phyloP scores from a whole-genome alignment of 1,139 yeast genomes.

The Taphrina wiesneri region DNA sequence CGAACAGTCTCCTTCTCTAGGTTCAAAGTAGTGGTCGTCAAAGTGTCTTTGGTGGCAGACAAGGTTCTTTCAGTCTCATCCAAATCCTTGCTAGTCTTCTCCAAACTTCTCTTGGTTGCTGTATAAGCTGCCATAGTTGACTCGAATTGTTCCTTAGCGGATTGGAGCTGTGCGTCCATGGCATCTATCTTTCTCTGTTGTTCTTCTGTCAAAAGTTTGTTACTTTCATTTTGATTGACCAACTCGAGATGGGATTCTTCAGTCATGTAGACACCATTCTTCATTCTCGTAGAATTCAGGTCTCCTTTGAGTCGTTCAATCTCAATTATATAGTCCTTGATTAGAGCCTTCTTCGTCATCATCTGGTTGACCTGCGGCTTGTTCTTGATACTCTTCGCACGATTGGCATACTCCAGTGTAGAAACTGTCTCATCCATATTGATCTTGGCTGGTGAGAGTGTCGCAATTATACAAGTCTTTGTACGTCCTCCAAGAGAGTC shows the following conservation, averaged over 20 bases:
- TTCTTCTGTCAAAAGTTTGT: conserved; percentile 52
- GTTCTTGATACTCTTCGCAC: conserved; percentile 77
- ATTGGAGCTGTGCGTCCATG: conserved; percentile 51
- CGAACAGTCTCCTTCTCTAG: conserved; percentile 42
- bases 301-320: conserved; percentile 63
- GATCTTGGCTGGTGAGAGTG: conserved; percentile 75
- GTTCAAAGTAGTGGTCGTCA: conserved; percentile 33
- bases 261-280: conserved; percentile 67
- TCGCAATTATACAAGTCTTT: conserved; percentile 75
- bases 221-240: conserved; percentile 54
- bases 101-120: conserved; percentile 43
- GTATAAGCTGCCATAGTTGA: conserved; percentile 41
- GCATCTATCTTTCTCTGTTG: conserved; percentile 52
- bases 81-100: conserved; percentile 40
- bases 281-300: conserved; percentile 59
- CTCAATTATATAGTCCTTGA: conserved; percentile 56
- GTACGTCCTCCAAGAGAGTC: conserved; percentile 85
- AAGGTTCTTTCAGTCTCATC: conserved; percentile 40
- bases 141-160: conserved; percentile 45
- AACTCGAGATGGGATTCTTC: conserved; percentile 55
- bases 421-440: conserved; percentile 77
- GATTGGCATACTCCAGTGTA: conserved; percentile 79
- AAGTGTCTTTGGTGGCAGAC: conserved; percentile 39
- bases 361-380: conserved; percentile 65
- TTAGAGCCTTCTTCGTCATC: conserved; percentile 54